Percentiles rank a stretch among this genome's conserved stretches.
phyloP scores from a whole-genome alignment of 345 rosid species.

The Brassica rapa region DNA sequence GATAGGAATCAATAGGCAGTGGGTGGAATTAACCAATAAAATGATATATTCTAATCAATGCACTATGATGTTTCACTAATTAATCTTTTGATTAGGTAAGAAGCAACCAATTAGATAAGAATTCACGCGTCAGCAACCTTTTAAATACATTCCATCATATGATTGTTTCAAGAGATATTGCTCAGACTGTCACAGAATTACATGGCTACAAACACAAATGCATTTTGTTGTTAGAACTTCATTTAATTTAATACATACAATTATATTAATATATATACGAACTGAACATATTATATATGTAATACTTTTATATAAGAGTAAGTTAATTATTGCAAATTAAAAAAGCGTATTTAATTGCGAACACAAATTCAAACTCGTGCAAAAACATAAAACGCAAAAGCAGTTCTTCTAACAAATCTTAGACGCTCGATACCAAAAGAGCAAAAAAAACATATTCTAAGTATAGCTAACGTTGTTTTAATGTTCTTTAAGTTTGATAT shows the following conservation, averaged over 20 bases:
- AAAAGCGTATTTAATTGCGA: neutral
- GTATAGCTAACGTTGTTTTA: neutral
- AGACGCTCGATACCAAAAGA: neutral
- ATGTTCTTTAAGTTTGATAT: constrained; percentile 10
- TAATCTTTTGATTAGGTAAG: constrained; percentile 30
- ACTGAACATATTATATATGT: no score
- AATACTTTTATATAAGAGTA: neutral
- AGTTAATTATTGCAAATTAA: neutral
- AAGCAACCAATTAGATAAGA: constrained; percentile 17
- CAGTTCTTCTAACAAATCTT: neutral
- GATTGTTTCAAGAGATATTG: neutral
- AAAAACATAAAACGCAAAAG: neutral
- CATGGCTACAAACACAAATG: neutral
- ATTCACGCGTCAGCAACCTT: constrained; percentile 27
- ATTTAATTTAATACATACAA: no score
- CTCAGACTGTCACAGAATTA: neutral
- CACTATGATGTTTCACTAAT: constrained; percentile 35
- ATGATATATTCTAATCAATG: neutral
- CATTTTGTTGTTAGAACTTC: neutral
- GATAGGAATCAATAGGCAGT: constrained; percentile 19
- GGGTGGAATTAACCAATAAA: constrained; percentile 28
- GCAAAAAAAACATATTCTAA: neutral
- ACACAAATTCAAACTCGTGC: neutral
- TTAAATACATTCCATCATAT: neutral
- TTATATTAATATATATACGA: no score